Evolutionary conservation across 2,329 filamentous ascomycete genomes (phyloP).

Genomic region (Orbilia blumenaviensis): DNA sequence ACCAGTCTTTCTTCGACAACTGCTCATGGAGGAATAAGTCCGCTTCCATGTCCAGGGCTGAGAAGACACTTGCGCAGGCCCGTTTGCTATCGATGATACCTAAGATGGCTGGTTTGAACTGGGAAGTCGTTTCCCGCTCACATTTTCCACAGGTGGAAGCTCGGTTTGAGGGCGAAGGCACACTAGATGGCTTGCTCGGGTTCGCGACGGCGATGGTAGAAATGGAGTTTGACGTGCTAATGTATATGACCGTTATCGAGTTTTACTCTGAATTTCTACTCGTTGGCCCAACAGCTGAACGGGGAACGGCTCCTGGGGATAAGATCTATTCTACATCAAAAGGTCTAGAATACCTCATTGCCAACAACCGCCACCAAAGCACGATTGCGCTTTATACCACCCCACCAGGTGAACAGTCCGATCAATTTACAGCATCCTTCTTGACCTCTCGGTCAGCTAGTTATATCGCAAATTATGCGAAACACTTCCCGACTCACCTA

Average conservation of each 20-base stretch:
- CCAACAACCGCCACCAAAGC: constrained; percentile 46
- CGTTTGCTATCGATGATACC: constrained; percentile 44
- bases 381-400: constrained; percentile 43
- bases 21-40: constrained; percentile 51
- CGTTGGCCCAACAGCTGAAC: constrained; percentile 33
- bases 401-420: constrained; percentile 38
- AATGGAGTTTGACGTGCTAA: constrained; percentile 50
- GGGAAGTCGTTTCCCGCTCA: constrained; percentile 48
- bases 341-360: constrained; percentile 47
- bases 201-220: constrained; percentile 51
- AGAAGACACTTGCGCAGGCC: constrained; percentile 45
- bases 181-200: constrained; percentile 45
- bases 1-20: constrained; percentile 51
- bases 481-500: constrained; percentile 39
- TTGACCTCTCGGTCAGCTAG: constrained; percentile 43
- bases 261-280: constrained; percentile 50
- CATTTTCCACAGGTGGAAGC: constrained; percentile 51
- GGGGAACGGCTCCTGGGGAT: constrained; percentile 4
- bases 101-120: constrained; percentile 50
- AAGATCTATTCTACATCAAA: constrained; percentile 46
- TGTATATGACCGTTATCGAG: constrained; percentile 53
- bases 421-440: constrained; percentile 50
- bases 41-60: constrained; percentile 46
- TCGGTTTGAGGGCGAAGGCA: constrained; percentile 44
- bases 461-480: constrained; percentile 46